Conservation (phyloP, 148 eudicot species). For the Nyssa sinensis region DNA sequence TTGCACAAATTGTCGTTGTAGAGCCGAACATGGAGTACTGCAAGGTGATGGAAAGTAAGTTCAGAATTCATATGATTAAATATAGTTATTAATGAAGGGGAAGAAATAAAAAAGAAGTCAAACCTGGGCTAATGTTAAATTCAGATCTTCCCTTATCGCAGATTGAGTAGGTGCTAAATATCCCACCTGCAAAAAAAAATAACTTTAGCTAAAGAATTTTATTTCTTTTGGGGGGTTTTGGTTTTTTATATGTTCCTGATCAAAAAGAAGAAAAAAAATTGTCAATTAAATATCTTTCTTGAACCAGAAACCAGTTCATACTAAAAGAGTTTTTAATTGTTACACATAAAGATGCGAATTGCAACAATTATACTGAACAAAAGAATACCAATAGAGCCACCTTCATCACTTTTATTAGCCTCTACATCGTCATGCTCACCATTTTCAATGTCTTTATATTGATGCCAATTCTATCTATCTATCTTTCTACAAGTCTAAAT, state of each 20-base stretch:
- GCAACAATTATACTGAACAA: constrained; percentile 64
- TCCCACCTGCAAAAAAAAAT: constrained; percentile 66
- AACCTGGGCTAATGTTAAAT: constrained; percentile 62
- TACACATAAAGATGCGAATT: constrained; percentile 80
- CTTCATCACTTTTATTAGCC: constrained; percentile 14
- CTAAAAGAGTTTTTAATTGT: no score
- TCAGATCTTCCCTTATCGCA: constrained; percentile 65
- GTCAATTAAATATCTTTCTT: not conserved
- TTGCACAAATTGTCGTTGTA: constrained; percentile 71
- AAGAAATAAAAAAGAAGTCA: not conserved
- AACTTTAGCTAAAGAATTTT: constrained; percentile 22
- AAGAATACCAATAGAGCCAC: constrained; percentile 54
- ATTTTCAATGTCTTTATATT: constrained; percentile 38
- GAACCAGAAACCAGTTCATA: not conserved
- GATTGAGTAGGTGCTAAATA: constrained; percentile 80
- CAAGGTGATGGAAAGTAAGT: constrained; percentile 1
- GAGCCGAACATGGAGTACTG: constrained; percentile 84
- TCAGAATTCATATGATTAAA: not conserved
- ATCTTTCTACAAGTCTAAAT: not conserved
- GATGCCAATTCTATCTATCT: constrained; percentile 37
- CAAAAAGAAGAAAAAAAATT: not conserved
- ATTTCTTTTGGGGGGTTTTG: not conserved
- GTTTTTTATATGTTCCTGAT: not conserved
- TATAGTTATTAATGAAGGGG: not conserved
- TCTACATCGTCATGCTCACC: constrained; percentile 20